These are phyloP conservation scores for Boletus albobrunnescens DNA, from an alignment of 1,284 basidiomycete species.

Conservation along the genomic window DNA sequence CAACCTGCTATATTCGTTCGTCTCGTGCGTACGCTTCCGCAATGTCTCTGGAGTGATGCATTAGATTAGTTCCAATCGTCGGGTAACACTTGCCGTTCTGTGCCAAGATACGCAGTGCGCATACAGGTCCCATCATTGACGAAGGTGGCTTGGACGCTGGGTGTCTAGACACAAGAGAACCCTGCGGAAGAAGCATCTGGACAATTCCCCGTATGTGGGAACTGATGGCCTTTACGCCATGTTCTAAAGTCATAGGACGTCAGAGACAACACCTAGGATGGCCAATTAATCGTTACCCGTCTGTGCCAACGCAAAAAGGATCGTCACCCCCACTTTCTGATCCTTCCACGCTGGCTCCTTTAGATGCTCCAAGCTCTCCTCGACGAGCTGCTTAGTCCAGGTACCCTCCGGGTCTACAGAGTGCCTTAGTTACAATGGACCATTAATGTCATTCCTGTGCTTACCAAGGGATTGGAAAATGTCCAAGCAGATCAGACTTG, in stretches of 20 bases:
- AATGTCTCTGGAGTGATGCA: constrained; percentile 12
- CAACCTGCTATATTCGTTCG: constrained; percentile 14
- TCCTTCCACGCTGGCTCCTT: constrained; percentile 8
- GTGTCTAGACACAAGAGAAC: not conserved
- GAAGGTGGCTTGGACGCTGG: constrained; percentile 9
- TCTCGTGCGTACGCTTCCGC: not conserved
- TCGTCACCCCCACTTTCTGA: constrained; percentile 26
- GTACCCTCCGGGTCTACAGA: constrained; percentile 5
- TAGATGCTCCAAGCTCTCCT: constrained; percentile 11
- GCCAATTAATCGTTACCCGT: constrained; percentile 10
- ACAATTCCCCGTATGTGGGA: constrained; percentile 12
- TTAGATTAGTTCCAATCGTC: not conserved
- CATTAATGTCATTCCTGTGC: not conserved
- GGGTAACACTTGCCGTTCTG: constrained; percentile 10
- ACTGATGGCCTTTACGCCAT: constrained; percentile 13
- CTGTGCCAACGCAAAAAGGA: constrained; percentile 23
- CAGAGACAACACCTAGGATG: not conserved
- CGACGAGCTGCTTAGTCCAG: constrained; percentile 15
- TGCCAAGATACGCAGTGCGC: constrained; percentile 18
- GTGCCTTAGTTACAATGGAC: not conserved
- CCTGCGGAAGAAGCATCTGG: constrained; percentile 18
- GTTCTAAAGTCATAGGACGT: constrained; percentile 11
- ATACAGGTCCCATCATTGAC: constrained; percentile 24
- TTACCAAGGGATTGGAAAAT: constrained; percentile 22
- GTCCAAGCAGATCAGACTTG: constrained; percentile 23